A percentile compares a stretch with the other conserved stretches of the same genome.
phyloP scores from a whole-genome alignment of 1,284 basidiomycete species.

The Sporisorium exsertum region DNA sequence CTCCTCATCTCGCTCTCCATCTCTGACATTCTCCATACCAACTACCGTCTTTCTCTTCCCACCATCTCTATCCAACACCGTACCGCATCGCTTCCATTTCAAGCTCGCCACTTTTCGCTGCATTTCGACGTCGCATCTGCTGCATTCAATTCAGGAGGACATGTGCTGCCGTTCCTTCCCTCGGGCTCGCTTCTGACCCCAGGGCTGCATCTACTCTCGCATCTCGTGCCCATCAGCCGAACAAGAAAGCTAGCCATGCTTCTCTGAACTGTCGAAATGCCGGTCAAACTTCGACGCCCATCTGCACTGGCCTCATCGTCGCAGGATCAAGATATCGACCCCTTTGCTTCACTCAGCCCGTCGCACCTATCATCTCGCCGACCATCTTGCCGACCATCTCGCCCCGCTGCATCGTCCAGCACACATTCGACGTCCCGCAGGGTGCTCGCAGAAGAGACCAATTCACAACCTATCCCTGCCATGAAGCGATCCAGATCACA shows the following conservation, averaged over 20 bases:
- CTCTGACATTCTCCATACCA: background rate
- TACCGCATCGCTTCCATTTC: background rate
- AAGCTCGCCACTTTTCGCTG: background rate
- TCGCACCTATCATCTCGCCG: slow-evolving; percentile 5
- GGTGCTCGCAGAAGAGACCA: slow-evolving; percentile 31
- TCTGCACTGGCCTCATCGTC: slow-evolving; percentile 9
- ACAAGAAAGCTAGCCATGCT: slow-evolving; percentile 8
- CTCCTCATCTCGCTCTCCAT: background rate
- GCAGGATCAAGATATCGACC: slow-evolving; percentile 40
- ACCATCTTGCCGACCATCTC: background rate
- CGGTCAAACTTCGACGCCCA: slow-evolving; percentile 18
- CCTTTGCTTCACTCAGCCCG: slow-evolving; percentile 9
- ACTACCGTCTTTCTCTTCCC: no score
- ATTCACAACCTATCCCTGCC: background rate
- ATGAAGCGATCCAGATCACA: slow-evolving; percentile 35
- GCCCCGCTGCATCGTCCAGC: background rate
- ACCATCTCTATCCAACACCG: background rate
- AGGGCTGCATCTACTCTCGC: background rate
- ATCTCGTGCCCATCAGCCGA: background rate
- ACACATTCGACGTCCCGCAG: background rate
- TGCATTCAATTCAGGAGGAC: background rate
- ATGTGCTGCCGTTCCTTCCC: background rate
- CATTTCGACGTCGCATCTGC: background rate
- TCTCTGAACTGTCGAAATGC: slow-evolving; percentile 16
- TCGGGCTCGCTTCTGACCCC: background rate